Percentiles rank a stretch among this genome's conserved stretches.
phyloP scores from a whole-genome alignment of 306 rosid genomes.

The Prinsepia uniflora region DNA sequence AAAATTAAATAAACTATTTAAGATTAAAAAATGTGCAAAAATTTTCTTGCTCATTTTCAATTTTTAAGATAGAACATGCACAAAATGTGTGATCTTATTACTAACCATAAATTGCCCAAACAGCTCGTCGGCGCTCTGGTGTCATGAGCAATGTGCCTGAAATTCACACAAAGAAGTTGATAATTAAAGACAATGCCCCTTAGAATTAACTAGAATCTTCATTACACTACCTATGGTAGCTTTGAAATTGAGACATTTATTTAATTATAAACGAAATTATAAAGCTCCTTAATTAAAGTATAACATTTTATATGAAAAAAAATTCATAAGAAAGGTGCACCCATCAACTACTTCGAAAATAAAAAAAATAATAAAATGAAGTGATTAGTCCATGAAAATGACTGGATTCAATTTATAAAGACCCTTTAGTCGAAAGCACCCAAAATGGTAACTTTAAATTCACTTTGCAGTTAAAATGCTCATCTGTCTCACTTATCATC shows the following conservation, averaged over 20 bases:
- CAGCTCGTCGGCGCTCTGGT: conserved; percentile 69
- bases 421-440: too few species aligned
- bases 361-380: background rate
- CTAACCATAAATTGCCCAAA: conserved; percentile 96
- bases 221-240: background rate
- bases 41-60: background rate
- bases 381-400: conserved; percentile 8
- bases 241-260: too few species aligned
- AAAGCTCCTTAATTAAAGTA: background rate
- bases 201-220: background rate
- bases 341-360: background rate
- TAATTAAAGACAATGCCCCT: background rate
- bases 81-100: background rate
- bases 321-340: background rate
- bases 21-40: background rate
- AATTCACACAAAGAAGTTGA: conserved; percentile 15
- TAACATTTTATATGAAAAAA: background rate
- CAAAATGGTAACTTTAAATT: too few species aligned
- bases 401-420: background rate
- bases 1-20: too few species aligned
- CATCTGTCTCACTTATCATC: too few species aligned
- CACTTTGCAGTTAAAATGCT: too few species aligned
- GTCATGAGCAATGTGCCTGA: conserved; percentile 95
- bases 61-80: background rate
- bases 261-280: too few species aligned